Evolutionary conservation across 257 asterid genomes (phyloP).

Genomic region (Dorcoceras hygrometricum): DNA sequence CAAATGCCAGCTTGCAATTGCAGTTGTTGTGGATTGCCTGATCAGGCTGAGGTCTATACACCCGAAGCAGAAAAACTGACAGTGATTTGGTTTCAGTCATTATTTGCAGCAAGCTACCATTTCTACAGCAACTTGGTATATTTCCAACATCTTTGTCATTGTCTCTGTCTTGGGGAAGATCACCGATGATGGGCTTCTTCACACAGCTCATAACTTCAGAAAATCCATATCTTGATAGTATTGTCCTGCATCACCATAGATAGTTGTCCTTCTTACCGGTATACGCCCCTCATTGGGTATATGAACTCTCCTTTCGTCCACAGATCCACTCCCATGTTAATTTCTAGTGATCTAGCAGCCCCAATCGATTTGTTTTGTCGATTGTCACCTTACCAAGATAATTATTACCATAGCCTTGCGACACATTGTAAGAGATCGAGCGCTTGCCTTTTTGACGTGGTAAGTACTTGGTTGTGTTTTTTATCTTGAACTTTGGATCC

Average conservation of each 20-base stretch:
- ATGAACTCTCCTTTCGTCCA: slow-evolving; percentile 75
- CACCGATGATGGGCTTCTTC: slow-evolving; percentile 49
- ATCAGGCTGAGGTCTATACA: slow-evolving; percentile 59
- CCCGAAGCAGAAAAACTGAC: slow-evolving; percentile 56
- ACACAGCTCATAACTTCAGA: slow-evolving; percentile 45
- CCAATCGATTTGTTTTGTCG: slow-evolving; percentile 52
- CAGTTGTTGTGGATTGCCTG: no score
- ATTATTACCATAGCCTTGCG: slow-evolving; percentile 41
- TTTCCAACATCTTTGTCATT: slow-evolving; percentile 51
- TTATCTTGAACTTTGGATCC: slow-evolving; percentile 47
- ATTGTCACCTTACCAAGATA: slow-evolving; percentile 62
- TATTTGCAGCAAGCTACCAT: slow-evolving; percentile 51
- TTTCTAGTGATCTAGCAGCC: slow-evolving; percentile 74
- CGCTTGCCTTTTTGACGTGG: slow-evolving; percentile 57
- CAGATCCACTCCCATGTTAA: slow-evolving; percentile 70
- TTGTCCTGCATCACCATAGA: slow-evolving; percentile 50
- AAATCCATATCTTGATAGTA: slow-evolving; percentile 47
- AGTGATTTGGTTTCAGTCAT: slow-evolving; percentile 52
- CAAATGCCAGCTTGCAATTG: slow-evolving; percentile 66
- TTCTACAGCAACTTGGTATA: slow-evolving; percentile 52
- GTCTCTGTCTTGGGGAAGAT: slow-evolving; percentile 46
- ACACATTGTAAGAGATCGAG: slow-evolving; percentile 41
- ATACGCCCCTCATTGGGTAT: slow-evolving; percentile 54
- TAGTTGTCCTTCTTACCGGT: slow-evolving; percentile 42
- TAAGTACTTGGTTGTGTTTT: slow-evolving; percentile 29